phyloP scores from a whole-genome alignment of 805 yeast genomes.

The Candida suzukii region DNA sequence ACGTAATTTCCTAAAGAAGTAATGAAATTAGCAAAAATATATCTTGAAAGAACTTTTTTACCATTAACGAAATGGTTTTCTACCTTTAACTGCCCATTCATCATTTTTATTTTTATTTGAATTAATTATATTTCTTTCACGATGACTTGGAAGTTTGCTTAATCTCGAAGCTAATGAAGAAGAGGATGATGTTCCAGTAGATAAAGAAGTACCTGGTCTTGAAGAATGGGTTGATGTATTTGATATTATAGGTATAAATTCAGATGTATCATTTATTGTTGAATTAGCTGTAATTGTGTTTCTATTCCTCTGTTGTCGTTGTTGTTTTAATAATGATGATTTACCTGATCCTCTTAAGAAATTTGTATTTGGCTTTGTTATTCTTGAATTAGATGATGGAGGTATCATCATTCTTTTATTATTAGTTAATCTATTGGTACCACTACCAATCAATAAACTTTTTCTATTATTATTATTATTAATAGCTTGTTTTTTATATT shows the following conservation, averaged over 20 bases:
- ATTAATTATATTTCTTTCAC: neutral
- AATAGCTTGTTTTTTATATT: too few species aligned
- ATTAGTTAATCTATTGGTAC: too few species aligned
- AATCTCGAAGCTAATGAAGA: too few species aligned
- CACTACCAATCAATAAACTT: too few species aligned
- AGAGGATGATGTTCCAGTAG: too few species aligned
- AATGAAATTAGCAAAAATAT: too few species aligned
- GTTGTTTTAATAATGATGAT: neutral
- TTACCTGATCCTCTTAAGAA: neutral
- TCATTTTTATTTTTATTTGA: neutral
- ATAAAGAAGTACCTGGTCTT: too few species aligned
- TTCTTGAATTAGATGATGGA: slow-evolving; percentile 10
- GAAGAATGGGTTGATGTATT: too few species aligned
- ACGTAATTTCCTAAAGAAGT: too few species aligned
- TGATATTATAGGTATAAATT: too few species aligned
- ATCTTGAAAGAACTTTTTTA: neutral
- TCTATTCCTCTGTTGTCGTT: neutral
- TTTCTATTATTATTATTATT: neutral
- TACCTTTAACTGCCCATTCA: slow-evolving; percentile 19
- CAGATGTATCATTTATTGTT: neutral
- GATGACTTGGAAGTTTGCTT: neutral
- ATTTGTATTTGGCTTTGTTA: neutral
- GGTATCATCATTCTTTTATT: slow-evolving; percentile 16
- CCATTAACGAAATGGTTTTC: slow-evolving; percentile 17
- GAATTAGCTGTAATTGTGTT: too few species aligned